A percentile compares a stretch with the other conserved stretches of the same genome.
Evolutionary conservation across 225 moss, liverwort and hornwort species (phyloP).

Genomic region (Antitrichia curtipendula): DNA sequence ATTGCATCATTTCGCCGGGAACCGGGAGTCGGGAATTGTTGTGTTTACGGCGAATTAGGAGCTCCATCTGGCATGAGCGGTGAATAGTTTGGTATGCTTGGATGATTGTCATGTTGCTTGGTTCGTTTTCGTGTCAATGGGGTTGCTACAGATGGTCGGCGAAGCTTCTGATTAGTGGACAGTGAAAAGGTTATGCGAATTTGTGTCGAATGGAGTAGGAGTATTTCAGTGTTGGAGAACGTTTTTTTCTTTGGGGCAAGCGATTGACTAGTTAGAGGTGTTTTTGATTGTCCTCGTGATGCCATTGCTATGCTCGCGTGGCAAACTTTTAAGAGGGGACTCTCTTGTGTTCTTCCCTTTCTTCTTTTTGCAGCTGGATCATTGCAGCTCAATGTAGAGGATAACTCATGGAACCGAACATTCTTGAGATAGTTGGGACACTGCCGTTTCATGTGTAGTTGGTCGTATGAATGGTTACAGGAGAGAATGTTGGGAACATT

Average conservation of each 20-base stretch:
- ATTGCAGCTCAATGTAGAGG: not conserved
- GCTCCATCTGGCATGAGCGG: not conserved
- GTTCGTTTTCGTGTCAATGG: not conserved
- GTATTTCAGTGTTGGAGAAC: not conserved
- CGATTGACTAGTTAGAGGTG: not conserved
- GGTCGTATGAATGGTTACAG: not conserved
- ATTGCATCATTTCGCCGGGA: not conserved
- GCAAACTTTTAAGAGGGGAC: not conserved
- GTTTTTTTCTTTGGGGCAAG: not conserved
- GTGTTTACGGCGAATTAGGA: not conserved
- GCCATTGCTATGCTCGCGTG: not conserved
- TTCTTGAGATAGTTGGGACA: not conserved
- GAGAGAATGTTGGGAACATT: not conserved
- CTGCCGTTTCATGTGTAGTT: not conserved
- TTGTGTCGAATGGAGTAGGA: not conserved
- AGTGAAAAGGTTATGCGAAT: not conserved
- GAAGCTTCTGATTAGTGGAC: not conserved
- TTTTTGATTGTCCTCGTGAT: not conserved
- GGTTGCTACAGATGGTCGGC: not conserved
- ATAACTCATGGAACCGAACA: not conserved
- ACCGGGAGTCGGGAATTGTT: not conserved
- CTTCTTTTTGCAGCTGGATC: not conserved
- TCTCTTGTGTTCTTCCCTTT: not conserved
- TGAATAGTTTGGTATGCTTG: not conserved
- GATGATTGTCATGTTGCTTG: not conserved